Conservation (phyloP, 345 rosid genomes). For the Citrus medica region DNA sequence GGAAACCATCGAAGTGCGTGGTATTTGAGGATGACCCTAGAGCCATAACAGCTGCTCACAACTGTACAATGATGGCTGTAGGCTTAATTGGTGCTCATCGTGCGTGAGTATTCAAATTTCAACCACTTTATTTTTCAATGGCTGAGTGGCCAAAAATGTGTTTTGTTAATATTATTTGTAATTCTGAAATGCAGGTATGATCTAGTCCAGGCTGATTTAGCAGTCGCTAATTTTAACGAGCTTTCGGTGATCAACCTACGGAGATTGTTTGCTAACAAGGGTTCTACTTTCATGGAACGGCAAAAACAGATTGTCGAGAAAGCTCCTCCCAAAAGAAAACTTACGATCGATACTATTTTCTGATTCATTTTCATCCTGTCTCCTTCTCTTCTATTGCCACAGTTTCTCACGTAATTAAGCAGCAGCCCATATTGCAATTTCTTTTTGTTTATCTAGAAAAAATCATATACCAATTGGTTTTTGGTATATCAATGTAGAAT, state of each 20-base stretch:
- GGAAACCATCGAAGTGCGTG: constrained; percentile 92
- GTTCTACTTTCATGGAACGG: constrained; percentile 81
- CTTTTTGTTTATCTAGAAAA: neutral
- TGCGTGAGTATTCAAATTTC: constrained; percentile 48
- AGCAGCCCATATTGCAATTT: neutral
- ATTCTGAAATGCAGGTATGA: constrained; percentile 59
- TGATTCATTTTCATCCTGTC: constrained; percentile 24
- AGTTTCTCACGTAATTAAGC: constrained; percentile 11
- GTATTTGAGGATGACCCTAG: constrained; percentile 95
- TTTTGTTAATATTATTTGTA: neutral
- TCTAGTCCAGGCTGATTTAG: constrained; percentile 92
- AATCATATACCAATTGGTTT: neutral
- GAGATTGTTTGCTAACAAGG: constrained; percentile 87
- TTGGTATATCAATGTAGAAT: neutral
- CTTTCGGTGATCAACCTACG: constrained; percentile 90
- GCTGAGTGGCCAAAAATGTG: neutral
- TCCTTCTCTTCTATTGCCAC: neutral
- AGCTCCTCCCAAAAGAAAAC: constrained; percentile 76
- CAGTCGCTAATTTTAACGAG: constrained; percentile 72
- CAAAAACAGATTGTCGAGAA: constrained; percentile 80
- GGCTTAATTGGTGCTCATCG: constrained; percentile 86
- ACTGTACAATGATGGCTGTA: constrained; percentile 97
- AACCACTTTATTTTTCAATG: neutral
- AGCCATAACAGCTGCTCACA: constrained; percentile 89
- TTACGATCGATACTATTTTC: constrained; percentile 77